A percentile compares a stretch with the other conserved stretches of the same genome.
phyloP scores from a whole-genome alignment of 2,329 filamentous ascomycete species.

The Scedosporium minutisporum region DNA sequence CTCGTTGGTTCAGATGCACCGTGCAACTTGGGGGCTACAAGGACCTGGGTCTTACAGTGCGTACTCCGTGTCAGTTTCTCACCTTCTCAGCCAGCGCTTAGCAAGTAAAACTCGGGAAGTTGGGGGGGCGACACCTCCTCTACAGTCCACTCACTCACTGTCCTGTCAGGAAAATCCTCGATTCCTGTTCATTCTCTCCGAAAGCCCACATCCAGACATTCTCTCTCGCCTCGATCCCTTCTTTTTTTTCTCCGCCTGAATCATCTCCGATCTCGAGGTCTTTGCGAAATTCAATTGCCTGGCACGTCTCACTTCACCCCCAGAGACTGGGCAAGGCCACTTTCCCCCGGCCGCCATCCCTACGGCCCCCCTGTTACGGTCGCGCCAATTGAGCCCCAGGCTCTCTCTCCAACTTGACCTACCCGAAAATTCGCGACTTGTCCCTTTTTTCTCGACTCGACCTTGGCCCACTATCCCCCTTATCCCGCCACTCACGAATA shows the following conservation, averaged over 20 bases:
- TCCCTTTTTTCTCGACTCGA: conserved; percentile 1
- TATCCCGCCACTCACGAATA: conserved; percentile 1
- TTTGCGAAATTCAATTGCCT: conserved; percentile 3
- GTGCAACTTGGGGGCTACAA: not conserved
- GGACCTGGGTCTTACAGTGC: not conserved
- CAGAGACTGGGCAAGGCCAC: conserved; percentile 1
- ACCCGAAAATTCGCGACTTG: conserved; percentile 6
- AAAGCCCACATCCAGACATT: not conserved
- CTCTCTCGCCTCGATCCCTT: not conserved
- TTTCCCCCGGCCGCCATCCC: not conserved
- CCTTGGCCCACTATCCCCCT: not conserved
- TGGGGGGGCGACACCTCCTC: not conserved
- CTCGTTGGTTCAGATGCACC: not conserved
- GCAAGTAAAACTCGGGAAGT: not conserved
- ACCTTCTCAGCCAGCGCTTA: not conserved
- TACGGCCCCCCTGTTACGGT: conserved; percentile 1
- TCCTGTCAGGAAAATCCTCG: not conserved
- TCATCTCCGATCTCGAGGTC: not conserved
- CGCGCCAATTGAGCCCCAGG: conserved; percentile 5
- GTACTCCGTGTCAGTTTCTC: not conserved
- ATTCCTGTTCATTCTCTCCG: not conserved
- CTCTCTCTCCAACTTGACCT: not conserved
- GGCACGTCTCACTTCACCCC: not conserved
- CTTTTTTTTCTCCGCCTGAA: not conserved
- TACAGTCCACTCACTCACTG: too few relatives aligned